A percentile compares a stretch with the other conserved stretches of the same genome.
Evolutionary conservation across 331 rosid species (phyloP).

Genomic region (Telfairia occidentalis): DNA sequence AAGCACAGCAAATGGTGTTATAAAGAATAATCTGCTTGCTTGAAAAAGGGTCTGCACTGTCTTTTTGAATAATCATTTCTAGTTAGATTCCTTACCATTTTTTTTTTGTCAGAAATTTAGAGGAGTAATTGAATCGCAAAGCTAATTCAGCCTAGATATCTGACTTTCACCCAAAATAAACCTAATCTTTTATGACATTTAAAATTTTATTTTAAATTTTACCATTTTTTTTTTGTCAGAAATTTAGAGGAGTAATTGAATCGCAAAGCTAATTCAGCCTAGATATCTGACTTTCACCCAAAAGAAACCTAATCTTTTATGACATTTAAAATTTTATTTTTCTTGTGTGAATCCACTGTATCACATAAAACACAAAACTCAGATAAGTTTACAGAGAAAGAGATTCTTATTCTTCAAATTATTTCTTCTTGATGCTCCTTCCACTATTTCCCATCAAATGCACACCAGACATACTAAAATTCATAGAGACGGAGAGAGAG

Average conservation of each 20-base stretch:
- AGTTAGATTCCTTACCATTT: not conserved
- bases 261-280: not conserved
- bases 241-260: not conserved
- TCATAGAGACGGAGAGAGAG: not conserved
- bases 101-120: not conserved
- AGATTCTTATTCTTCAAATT: not conserved
- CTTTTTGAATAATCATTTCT: not conserved
- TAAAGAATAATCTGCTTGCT: not conserved
- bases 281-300: not conserved
- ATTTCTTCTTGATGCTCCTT: slow-evolving; percentile 8
- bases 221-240: too few species aligned
- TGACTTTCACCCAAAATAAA: not conserved
- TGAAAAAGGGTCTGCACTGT: not conserved
- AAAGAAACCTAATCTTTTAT: not conserved
- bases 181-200: not conserved
- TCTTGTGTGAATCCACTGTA: too few species aligned
- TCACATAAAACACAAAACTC: not conserved
- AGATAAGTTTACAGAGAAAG: not conserved
- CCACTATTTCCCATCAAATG: not conserved
- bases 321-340: too few species aligned
- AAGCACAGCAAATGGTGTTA: not conserved
- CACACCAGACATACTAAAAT: not conserved
- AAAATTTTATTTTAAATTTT: too few species aligned
- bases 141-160: not conserved
- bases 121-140: not conserved